Evolutionary conservation across 371 early-diverging fungal genomes (phyloP), one percentile per base, ranked within the genome.

Genomic region (Mortierella sp.): DNA sequence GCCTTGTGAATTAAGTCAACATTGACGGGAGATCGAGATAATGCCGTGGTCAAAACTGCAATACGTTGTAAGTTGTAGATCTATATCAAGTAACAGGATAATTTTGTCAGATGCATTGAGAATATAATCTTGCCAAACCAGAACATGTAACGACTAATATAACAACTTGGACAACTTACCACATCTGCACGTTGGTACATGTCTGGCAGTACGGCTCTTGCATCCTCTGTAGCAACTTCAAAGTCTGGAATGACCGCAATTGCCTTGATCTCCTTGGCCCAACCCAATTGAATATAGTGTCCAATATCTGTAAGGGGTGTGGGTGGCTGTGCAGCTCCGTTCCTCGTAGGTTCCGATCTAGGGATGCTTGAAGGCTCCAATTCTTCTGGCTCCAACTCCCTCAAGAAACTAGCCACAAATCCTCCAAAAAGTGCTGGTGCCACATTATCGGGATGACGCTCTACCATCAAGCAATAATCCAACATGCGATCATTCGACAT

Each of bases 381-480:
- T n/a, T 85, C 92, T 19, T 86, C 85, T 2, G 87, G 86, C 72
- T 85, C 85, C 55, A 88, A 75, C 59, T 88, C 88, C 35, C 87
- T 83, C 81, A 95, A 72, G 75, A 93, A 96, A 62, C 93, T 90
- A 28, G 96, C 94, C 4, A 97, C 93, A 76, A 97, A 96, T 8
- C 98, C 98, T 66, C 99, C 99, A 57, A 97, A 87, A 40, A 98
- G 81, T 13, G 96, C 93, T 28, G 98, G 96, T 2, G 97, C 93
- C 0, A 97, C 95, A 83, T 99, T 99, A 75, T 99, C 99, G 0
- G 98, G 98, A 72, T 99, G 99, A 51, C 95, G 93, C 83, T 99
- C 99, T 31, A 98, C 92, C 86, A 92, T 88, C 68, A 96, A 77
- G 65, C 92, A 92, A 70, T 90, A 96, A 76, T 98, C 96, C 47